phyloP scores from a whole-genome alignment of 768 basidiomycete species.

The Termitomyces heimii region DNA sequence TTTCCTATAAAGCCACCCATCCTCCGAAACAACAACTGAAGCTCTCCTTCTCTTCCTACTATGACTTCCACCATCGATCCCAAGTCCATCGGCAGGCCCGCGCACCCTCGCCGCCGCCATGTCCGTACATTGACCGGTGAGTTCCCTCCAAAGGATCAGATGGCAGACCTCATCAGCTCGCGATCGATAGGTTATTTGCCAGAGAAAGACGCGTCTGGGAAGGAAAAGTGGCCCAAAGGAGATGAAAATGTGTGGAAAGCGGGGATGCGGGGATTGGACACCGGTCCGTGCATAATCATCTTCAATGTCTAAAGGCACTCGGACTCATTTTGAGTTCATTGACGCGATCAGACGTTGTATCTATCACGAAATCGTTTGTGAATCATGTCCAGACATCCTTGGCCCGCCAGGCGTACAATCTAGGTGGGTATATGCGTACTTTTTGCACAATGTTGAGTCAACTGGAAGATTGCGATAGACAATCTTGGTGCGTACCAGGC shows the following conservation, averaged over 20 bases:
- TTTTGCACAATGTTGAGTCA: not conserved
- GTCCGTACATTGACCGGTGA: slow-evolving; percentile 63
- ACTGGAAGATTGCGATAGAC: slow-evolving; percentile 31
- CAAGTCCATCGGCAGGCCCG: slow-evolving; percentile 58
- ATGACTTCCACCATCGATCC: slow-evolving; percentile 70
- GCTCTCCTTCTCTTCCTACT: slow-evolving; percentile 12
- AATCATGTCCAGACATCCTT: slow-evolving; percentile 86
- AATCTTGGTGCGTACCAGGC: slow-evolving; percentile 89
- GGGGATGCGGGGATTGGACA: slow-evolving; percentile 50
- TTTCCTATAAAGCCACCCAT: slow-evolving; percentile 11
- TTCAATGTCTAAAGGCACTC: not conserved
- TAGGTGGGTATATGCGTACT: slow-evolving; percentile 36
- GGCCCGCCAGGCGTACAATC: slow-evolving; percentile 86
- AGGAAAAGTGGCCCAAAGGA: slow-evolving; percentile 83
- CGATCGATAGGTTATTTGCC: slow-evolving; percentile 62
- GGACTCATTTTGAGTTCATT: not conserved
- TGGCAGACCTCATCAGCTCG: not conserved
- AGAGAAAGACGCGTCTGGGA: slow-evolving; percentile 68
- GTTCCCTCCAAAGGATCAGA: slow-evolving; percentile 6
- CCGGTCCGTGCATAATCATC: slow-evolving; percentile 31
- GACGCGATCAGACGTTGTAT: slow-evolving; percentile 40
- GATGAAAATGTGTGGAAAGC: slow-evolving; percentile 73
- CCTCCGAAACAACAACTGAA: not conserved
- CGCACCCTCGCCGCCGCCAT: slow-evolving; percentile 49
- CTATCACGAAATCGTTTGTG: slow-evolving; percentile 71